A percentile compares a stretch with the other conserved stretches of the same genome.
phyloP scores from a whole-genome alignment of 768 basidiomycete species.

The Auricularia sp. region DNA sequence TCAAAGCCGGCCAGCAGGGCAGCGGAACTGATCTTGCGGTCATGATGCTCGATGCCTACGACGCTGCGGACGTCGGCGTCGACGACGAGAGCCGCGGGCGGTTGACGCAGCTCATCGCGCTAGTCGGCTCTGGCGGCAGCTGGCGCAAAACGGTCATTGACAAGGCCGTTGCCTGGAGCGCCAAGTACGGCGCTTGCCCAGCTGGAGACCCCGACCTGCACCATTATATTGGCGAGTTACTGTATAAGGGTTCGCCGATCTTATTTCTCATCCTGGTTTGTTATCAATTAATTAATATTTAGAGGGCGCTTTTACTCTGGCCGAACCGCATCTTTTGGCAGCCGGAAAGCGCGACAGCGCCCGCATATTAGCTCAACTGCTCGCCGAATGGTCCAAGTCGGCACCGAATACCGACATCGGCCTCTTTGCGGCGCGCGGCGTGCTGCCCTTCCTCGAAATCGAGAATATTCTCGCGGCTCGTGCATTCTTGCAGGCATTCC shows the following conservation, averaged over 20 bases:
- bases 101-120: slow-evolving; percentile 83
- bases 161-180: slow-evolving; percentile 82
- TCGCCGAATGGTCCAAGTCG: slow-evolving; percentile 57
- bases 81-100: slow-evolving; percentile 81
- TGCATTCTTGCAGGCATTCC: slow-evolving; percentile 62
- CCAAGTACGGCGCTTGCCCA: slow-evolving; percentile 66
- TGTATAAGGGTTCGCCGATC: slow-evolving; percentile 58
- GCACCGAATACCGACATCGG: slow-evolving; percentile 42
- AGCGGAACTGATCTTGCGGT: slow-evolving; percentile 80
- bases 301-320: slow-evolving; percentile 70
- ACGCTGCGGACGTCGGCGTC: slow-evolving; percentile 58
- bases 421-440: slow-evolving; percentile 75
- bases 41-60: slow-evolving; percentile 79
- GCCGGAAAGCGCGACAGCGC: slow-evolving; percentile 87
- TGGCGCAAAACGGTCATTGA: slow-evolving; percentile 92
- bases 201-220: slow-evolving; percentile 84
- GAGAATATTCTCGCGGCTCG: slow-evolving; percentile 88
- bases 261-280: not conserved
- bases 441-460: slow-evolving; percentile 77
- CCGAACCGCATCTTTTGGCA: slow-evolving; percentile 76
- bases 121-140: slow-evolving; percentile 64
- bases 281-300: slow-evolving; percentile 3
- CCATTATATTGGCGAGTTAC: slow-evolving; percentile 80
- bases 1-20: slow-evolving; percentile 81
- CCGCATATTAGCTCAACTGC: slow-evolving; percentile 74